Percentiles rank a stretch among this genome's conserved stretches.
phyloP scores from a whole-genome alignment of 2,329 filamentous ascomycete genomes.

The Ustilaginoidea virens region DNA sequence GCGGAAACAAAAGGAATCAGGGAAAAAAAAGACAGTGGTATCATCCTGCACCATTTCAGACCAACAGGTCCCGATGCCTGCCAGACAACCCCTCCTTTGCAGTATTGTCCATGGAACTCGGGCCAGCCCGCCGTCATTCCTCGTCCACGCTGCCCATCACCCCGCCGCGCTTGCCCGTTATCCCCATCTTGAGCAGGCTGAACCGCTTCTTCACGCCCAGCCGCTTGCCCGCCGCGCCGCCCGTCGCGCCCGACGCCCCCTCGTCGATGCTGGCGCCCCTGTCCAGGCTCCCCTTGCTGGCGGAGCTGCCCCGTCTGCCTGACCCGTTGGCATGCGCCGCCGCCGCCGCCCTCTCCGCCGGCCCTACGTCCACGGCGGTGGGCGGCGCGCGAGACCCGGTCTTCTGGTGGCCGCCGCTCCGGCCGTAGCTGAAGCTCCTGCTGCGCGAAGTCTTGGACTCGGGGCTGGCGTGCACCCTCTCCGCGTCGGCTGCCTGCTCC shows the following conservation, averaged over 20 bases:
- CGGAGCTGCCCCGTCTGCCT: conserved; percentile 10
- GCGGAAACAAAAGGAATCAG: no score
- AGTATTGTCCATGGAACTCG: background rate
- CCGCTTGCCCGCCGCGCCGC: conserved; percentile 22
- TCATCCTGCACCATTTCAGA: no score
- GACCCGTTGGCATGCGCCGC: background rate
- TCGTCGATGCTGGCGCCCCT: conserved; percentile 10
- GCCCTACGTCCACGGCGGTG: no score
- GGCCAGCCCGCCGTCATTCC: conserved; percentile 21
- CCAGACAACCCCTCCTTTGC: no score
- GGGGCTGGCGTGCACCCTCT: conserved; percentile 14
- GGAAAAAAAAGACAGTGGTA: no score
- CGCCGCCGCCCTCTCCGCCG: conserved; percentile 9
- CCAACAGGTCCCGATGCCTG: no score
- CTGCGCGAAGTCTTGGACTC: conserved; percentile 17
- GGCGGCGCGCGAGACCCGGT: no score
- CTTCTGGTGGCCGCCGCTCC: conserved; percentile 20
- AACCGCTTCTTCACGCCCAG: conserved; percentile 63
- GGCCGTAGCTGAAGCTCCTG: conserved; percentile 14
- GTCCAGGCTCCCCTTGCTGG: conserved; percentile 14
- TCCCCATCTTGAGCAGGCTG: conserved; percentile 61
- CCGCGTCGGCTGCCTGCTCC: conserved; percentile 14
- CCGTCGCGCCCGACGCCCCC: conserved; percentile 11
- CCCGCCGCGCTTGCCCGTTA: conserved; percentile 43
- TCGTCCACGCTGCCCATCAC: conserved; percentile 40